Base-by-base conservation (phyloP, 2,329 filamentous ascomycete genomes). In the Verticillium tricorpus region DNA sequence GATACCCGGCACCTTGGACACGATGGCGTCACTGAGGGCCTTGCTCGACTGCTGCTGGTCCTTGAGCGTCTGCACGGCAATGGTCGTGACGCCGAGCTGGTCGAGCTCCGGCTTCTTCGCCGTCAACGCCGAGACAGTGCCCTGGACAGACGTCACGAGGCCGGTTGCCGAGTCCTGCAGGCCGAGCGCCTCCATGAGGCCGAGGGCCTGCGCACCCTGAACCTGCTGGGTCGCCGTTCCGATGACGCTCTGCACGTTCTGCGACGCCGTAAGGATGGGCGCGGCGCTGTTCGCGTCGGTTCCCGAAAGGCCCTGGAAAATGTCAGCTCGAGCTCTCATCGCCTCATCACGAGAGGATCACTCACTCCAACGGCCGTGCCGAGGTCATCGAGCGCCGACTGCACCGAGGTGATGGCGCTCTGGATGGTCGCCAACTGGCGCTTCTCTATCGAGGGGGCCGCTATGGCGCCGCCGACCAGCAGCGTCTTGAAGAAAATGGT, bases 371-470 rank as follows among this genome's bases (percentile, higher is more conserved):
- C 61, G 7, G 67, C 64, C 3, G 63, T 66, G 61, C 75, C 75
- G 57, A 80, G 72, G 63, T 86, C 80, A 74, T 87, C 87, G 7
- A 89, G 77, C 72, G 87, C 86, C 60, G 67, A 65, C 74, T 85
- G 87, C 57, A 83, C 75, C 19, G 81, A 82, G 73, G 80, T 87
- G 37, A 86, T 85, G 64, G 79, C 76, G 31, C 83, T 85, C 74
- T 83, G 85, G 72, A 87, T 80, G 34, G 85, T 79, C 62, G 80
- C 82, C 39, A 81, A 75, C 72, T 89, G 85, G 55, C 45, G 45
- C 45, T 59, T 59, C 59, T 64, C 61, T 59, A 37, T 59, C 54
- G 22, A 9, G 79, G 74, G 56, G 79, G 77, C 45, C n/a, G 54
- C 65, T 68, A 69, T 83, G 80, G 71, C 79, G 59, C 82, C 69